Evolutionary conservation across 2,329 filamentous ascomycete species (phyloP).

Genomic region (Sarocladiaceae sp.): DNA sequence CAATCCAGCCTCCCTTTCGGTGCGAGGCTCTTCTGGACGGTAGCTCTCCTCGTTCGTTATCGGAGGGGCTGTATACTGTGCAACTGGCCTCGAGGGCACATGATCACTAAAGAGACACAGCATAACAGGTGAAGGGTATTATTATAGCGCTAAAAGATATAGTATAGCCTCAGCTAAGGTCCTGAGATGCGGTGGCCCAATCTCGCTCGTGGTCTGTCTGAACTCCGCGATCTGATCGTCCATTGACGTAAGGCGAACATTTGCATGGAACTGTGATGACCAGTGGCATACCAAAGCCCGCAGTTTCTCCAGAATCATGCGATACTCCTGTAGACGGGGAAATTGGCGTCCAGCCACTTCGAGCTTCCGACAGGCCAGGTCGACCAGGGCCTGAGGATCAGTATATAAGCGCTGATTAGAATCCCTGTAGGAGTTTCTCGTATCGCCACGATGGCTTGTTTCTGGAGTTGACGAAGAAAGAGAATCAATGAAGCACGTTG

Average conservation of each 20-base stretch:
- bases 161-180: constrained; percentile 2
- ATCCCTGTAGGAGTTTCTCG: not conserved
- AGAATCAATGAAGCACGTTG: not conserved
- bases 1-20: too few species aligned
- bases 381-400: constrained; percentile 1
- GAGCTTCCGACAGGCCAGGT: constrained; percentile 9
- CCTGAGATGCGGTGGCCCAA: not conserved
- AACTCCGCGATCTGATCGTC: not conserved
- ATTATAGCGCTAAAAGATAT: not conserved
- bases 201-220: not conserved
- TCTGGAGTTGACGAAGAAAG: not conserved
- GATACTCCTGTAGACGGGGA: constrained; percentile 10
- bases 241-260: not conserved
- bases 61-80: too few species aligned
- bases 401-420: not conserved
- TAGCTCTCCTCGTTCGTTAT: too few species aligned
- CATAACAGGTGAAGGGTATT: too few species aligned
- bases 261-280: not conserved
- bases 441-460: not conserved
- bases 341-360: constrained; percentile 12
- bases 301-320: constrained; percentile 2
- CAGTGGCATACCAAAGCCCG: not conserved
- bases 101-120: too few species aligned
- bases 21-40: too few species aligned
- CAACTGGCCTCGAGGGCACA: too few species aligned